phyloP scores from a whole-genome alignment of 371 early-diverging fungal genomes.

The Rhizomucor pusillus region DNA sequence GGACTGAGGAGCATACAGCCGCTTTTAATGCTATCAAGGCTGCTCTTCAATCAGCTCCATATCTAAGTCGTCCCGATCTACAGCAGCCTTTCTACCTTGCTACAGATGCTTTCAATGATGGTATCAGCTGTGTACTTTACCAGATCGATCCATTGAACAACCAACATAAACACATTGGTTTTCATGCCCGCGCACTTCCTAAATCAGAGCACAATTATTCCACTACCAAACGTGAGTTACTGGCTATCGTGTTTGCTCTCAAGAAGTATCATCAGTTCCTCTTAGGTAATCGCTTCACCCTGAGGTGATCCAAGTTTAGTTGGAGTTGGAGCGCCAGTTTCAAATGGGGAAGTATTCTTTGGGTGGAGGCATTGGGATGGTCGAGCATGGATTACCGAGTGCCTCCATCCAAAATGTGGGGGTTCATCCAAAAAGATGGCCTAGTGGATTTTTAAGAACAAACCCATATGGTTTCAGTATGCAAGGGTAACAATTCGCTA shows the following conservation, averaged over 20 bases:
- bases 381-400: too few species aligned
- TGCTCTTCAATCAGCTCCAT: neutral
- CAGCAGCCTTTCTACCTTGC: conserved; percentile 24
- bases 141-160: conserved; percentile 14
- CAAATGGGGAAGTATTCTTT: too few species aligned
- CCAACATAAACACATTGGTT: conserved; percentile 16
- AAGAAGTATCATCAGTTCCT: conserved; percentile 26
- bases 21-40: conserved; percentile 13
- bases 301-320: too few species aligned
- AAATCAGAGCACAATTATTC: conserved; percentile 13
- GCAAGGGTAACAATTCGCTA: too few species aligned
- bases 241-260: conserved; percentile 15
- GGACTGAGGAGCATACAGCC: conserved; percentile 1
- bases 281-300: conserved; percentile 22
- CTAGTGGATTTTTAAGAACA: too few species aligned
- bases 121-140: conserved; percentile 34
- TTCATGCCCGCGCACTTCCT: conserved; percentile 11
- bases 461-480: too few species aligned
- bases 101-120: conserved; percentile 39
- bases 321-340: too few species aligned
- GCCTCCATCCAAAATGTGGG: too few species aligned
- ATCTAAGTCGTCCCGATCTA: conserved; percentile 23
- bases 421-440: too few species aligned
- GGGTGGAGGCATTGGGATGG: too few species aligned
- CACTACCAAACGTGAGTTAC: conserved; percentile 12